Percentiles rank a stretch among this genome's conserved stretches.
These are phyloP conservation scores for Melocanna baccifera DNA, from an alignment of 176 grass and related monocot species.

Conservation along the genomic window DNA sequence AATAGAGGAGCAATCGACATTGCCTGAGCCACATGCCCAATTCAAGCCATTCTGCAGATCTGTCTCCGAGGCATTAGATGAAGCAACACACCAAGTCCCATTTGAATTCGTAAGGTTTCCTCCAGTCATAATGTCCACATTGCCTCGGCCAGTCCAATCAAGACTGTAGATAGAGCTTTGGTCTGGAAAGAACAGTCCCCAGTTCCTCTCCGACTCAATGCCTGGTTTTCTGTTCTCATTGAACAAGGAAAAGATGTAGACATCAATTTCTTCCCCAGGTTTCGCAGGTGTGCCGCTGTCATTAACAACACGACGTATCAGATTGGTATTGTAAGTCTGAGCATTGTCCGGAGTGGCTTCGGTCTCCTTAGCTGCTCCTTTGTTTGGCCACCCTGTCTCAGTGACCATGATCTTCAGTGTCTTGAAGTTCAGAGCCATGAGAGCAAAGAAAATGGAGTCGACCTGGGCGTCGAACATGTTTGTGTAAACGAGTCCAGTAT, in stretches of 20 bases:
- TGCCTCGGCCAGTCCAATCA: conserved; percentile 85
- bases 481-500: conserved; percentile 85
- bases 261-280: conserved; percentile 82
- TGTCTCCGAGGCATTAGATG: conserved; percentile 62
- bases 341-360: conserved; percentile 83
- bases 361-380: conserved; percentile 69
- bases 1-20: conserved; percentile 90
- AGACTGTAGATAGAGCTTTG: conserved; percentile 86
- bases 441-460: conserved; percentile 84
- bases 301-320: conserved; percentile 85
- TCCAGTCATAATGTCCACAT: conserved; percentile 81
- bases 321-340: conserved; percentile 88
- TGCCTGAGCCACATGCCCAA: conserved; percentile 90
- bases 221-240: conserved; percentile 94
- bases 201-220: conserved; percentile 92
- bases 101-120: conserved; percentile 81
- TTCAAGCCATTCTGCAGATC: conserved; percentile 88
- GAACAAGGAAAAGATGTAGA: conserved; percentile 96
- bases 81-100: conserved; percentile 85
- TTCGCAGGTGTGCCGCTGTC: conserved; percentile 83
- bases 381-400: conserved; percentile 89
- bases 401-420: conserved; percentile 89
- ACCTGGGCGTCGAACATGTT: conserved; percentile 96
- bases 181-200: conserved; percentile 86
- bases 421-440: conserved; percentile 91